Conservation (phyloP, 225 moss, liverwort and hornwort species). For the Neckera pumila region DNA sequence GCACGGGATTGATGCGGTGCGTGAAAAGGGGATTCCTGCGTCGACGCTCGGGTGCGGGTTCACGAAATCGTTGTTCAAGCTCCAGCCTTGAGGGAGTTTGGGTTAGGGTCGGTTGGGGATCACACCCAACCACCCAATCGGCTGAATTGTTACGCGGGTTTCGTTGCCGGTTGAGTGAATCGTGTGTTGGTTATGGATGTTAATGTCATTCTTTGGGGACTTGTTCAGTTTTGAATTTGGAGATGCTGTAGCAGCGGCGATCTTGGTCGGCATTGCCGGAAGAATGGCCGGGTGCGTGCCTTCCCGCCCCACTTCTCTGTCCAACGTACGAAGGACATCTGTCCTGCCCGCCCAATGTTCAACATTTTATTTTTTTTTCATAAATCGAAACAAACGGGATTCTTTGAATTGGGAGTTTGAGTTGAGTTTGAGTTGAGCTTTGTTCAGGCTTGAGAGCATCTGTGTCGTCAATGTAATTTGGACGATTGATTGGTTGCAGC, state of each 20-base stretch:
- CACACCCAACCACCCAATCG: too few species aligned
- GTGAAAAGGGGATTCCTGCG: neutral
- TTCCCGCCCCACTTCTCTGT: too few species aligned
- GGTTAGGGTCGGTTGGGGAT: neutral
- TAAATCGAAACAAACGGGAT: too few species aligned
- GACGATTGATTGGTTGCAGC: neutral
- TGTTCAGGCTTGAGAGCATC: neutral
- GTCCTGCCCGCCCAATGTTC: too few species aligned
- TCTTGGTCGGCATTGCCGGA: too few species aligned
- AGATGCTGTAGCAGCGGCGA: too few species aligned
- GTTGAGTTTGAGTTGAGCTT: neutral
- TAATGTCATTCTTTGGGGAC: neutral
- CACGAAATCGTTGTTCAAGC: constrained; percentile 6
- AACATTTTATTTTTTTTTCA: too few species aligned
- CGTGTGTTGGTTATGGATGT: neutral
- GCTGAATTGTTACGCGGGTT: neutral
- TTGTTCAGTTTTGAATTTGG: neutral
- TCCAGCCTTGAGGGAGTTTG: neutral
- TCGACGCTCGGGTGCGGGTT: constrained; percentile 42
- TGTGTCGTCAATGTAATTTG: neutral
- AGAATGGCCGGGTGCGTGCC: too few species aligned
- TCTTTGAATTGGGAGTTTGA: neutral
- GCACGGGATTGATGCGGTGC: constrained; percentile 27
- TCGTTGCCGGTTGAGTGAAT: neutral
- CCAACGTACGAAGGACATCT: too few species aligned